These are phyloP conservation scores for Glycine latifolia DNA, from an alignment of 306 rosid species.

Conservation along the genomic window DNA sequence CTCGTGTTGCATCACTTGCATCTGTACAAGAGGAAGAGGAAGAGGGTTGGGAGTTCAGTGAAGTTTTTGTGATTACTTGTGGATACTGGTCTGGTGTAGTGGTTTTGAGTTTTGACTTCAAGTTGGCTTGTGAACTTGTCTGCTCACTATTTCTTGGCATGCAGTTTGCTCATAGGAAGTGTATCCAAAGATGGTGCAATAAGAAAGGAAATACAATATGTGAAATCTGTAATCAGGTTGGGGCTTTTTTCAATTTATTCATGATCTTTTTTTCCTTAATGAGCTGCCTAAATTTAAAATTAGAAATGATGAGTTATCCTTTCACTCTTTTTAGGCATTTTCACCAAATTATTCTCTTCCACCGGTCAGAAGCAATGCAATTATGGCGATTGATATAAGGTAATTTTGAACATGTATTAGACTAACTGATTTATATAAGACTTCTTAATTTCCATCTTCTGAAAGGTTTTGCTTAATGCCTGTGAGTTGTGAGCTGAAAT, in stretches of 20 bases:
- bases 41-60: background rate
- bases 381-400: slow-evolving; percentile 53
- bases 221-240: slow-evolving; percentile 57
- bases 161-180: slow-evolving; percentile 49
- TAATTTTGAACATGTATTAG: slow-evolving; percentile 32
- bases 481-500: background rate
- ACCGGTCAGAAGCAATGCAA: slow-evolving; percentile 46
- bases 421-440: background rate
- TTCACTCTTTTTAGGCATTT: slow-evolving; percentile 41
- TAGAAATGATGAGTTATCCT: slow-evolving; percentile 6
- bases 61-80: background rate
- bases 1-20: background rate
- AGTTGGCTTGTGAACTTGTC: slow-evolving; percentile 3
- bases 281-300: background rate
- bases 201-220: slow-evolving; percentile 52
- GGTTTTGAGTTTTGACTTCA: slow-evolving; percentile 15
- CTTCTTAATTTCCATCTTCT: background rate
- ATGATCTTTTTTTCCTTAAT: background rate
- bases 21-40: background rate
- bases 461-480: slow-evolving; percentile 16
- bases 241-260: background rate
- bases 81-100: background rate
- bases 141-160: slow-evolving; percentile 26
- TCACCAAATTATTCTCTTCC: slow-evolving; percentile 57
- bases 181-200: slow-evolving; percentile 50